These are phyloP conservation scores for Corynespora cassiicola DNA, from an alignment of 2,329 filamentous ascomycete genomes.

Conservation along the genomic window DNA sequence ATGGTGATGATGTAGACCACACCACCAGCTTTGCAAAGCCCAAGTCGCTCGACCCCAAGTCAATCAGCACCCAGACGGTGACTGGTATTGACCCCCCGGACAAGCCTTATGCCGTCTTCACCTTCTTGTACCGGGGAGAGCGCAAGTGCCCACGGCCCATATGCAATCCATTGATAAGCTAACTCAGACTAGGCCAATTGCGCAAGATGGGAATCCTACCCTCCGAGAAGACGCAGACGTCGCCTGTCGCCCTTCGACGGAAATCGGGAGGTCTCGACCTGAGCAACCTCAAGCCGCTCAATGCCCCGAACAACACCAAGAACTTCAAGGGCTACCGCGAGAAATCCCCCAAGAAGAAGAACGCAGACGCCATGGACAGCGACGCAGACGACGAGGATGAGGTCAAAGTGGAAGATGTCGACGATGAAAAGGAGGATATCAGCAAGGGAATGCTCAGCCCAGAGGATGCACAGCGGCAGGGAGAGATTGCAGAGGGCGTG, in stretches of 20 bases:
- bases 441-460: conserved; percentile 63
- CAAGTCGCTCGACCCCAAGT: conserved; percentile 93
- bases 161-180: conserved; percentile 8
- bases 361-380: conserved; percentile 71
- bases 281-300: conserved; percentile 81
- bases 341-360: conserved; percentile 58
- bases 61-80: conserved; percentile 98
- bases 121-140: conserved; percentile 96
- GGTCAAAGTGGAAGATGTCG: conserved; percentile 67
- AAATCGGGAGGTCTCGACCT: conserved; percentile 87
- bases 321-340: conserved; percentile 91
- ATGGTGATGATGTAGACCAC: conserved; percentile 87
- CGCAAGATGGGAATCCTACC: conserved; percentile 93
- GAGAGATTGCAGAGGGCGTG: conserved; percentile 80
- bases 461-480: conserved; percentile 75
- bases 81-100: conserved; percentile 96
- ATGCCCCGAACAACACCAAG: conserved; percentile 78
- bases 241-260: conserved; percentile 71
- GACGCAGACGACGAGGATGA: conserved; percentile 75
- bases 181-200: conserved; percentile 73
- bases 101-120: conserved; percentile 95
- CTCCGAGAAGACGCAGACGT: conserved; percentile 68
- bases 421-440: conserved; percentile 64
- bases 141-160: conserved; percentile 64
- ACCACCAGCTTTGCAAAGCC: conserved; percentile 98